These are phyloP conservation scores for Blepharisma japonicum DNA, from an alignment of 73 alveolate species.

Conservation along the genomic window DNA sequence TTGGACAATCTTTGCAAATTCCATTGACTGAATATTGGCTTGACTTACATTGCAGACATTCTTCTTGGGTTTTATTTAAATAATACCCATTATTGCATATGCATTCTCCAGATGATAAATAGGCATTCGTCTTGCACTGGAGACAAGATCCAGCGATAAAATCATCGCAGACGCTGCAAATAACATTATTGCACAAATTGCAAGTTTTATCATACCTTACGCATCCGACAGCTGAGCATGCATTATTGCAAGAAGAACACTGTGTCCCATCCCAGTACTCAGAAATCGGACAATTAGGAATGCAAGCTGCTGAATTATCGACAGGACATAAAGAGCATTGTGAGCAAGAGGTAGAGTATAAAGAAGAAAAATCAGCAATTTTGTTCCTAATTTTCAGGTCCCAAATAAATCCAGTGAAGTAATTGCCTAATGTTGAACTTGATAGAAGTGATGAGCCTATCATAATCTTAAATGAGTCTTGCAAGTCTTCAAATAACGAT, in stretches of 20 bases:
- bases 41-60: too few species aligned
- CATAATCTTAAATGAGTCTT: not conserved
- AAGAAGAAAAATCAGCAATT: not conserved
- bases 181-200: slow-evolving; percentile 5
- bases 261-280: not conserved
- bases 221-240: not conserved
- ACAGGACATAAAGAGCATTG: not conserved
- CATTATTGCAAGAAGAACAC: not conserved
- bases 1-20: too few species aligned
- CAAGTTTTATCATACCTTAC: slow-evolving; percentile 10
- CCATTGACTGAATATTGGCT: too few species aligned
- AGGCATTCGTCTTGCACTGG: not conserved
- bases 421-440: not conserved
- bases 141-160: slow-evolving; percentile 1
- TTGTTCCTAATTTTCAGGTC: not conserved
- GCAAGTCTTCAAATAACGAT: too few species aligned
- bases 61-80: too few species aligned
- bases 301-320: not conserved
- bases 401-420: not conserved
- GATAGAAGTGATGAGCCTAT: not conserved
- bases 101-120: not conserved
- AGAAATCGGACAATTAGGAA: not conserved
- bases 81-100: not conserved
- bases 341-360: not conserved
- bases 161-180: not conserved